These are phyloP conservation scores for Capniomyces stellatus DNA, from an alignment of 371 early-diverging fungal species.

Conservation along the genomic window DNA sequence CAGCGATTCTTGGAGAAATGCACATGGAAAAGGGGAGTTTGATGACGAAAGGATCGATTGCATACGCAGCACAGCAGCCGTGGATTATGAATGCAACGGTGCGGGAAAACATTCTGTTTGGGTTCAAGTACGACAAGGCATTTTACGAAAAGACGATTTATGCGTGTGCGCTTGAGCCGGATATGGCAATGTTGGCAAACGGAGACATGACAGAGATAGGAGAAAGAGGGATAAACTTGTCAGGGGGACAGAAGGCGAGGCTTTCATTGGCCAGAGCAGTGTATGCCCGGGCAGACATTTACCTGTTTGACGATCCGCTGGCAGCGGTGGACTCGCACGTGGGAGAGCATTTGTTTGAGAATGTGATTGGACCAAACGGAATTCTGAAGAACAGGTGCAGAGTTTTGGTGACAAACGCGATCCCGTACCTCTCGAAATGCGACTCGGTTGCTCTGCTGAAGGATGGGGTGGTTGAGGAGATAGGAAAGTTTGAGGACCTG, in stretches of 20 bases:
- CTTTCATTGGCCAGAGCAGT: slow-evolving; percentile 62
- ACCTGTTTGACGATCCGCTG: slow-evolving; percentile 60
- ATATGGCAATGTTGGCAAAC: slow-evolving; percentile 52
- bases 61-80: slow-evolving; percentile 76
- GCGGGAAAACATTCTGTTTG: slow-evolving; percentile 82
- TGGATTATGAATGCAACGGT: slow-evolving; percentile 92
- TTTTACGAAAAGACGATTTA: slow-evolving; percentile 44
- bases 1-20: slow-evolving; percentile 79
- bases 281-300: slow-evolving; percentile 67
- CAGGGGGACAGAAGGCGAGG: slow-evolving; percentile 75
- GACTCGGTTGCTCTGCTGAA: slow-evolving; percentile 50
- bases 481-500: slow-evolving; percentile 43
- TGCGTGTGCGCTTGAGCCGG: slow-evolving; percentile 45
- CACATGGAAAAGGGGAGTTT: slow-evolving; percentile 44
- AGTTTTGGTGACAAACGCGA: slow-evolving; percentile 74
- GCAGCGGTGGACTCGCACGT: slow-evolving; percentile 75
- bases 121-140: slow-evolving; percentile 47
- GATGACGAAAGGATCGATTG: slow-evolving; percentile 50
- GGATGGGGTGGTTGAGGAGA: slow-evolving; percentile 51
- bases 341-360: slow-evolving; percentile 62
- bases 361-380: slow-evolving; percentile 67
- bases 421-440: slow-evolving; percentile 48
- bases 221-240: slow-evolving; percentile 76
- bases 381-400: slow-evolving; percentile 57
- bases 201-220: slow-evolving; percentile 89